Percentiles rank a stretch among this genome's conserved stretches.
Evolutionary conservation across 2,329 filamentous ascomycete genomes (phyloP).

Genomic region (Nakataea oryzae): DNA sequence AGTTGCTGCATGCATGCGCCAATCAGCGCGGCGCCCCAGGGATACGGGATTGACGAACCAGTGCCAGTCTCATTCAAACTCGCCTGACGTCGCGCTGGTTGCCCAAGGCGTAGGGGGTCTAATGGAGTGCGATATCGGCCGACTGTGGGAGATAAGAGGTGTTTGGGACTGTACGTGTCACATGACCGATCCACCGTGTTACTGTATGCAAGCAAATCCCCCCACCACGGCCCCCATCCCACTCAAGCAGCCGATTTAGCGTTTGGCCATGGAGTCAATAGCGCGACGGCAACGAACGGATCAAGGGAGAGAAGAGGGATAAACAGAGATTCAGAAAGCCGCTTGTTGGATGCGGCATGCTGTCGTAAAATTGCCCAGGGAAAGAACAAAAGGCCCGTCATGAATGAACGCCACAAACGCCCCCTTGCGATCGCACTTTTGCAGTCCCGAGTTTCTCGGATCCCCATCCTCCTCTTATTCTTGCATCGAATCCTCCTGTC

Average conservation of each 20-base stretch:
- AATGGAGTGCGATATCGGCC: neutral
- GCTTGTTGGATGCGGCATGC: neutral
- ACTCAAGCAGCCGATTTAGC: too few relatives aligned
- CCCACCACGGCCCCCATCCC: too few relatives aligned
- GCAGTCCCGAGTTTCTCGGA: neutral
- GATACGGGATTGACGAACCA: neutral
- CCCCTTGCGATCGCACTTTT: neutral
- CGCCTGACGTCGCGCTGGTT: neutral
- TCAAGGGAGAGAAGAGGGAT: neutral
- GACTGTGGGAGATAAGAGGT: neutral
- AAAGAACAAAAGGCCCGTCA: neutral
- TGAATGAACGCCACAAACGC: constrained; percentile 7
- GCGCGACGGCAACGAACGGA: too few relatives aligned
- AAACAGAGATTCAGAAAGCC: neutral
- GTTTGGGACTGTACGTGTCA: neutral
- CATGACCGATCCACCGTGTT: neutral
- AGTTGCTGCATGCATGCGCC: constrained; percentile 4
- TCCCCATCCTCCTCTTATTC: constrained; percentile 21
- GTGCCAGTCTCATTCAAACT: neutral
- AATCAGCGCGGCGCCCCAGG: neutral
- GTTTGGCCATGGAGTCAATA: too few relatives aligned
- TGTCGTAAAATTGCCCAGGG: neutral
- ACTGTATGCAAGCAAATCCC: too few relatives aligned
- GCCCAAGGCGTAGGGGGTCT: neutral
- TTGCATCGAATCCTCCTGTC: constrained; percentile 37